These are phyloP conservation scores for Didymella segeticola DNA, from an alignment of 2,329 filamentous ascomycete genomes.

Conservation along the genomic window DNA sequence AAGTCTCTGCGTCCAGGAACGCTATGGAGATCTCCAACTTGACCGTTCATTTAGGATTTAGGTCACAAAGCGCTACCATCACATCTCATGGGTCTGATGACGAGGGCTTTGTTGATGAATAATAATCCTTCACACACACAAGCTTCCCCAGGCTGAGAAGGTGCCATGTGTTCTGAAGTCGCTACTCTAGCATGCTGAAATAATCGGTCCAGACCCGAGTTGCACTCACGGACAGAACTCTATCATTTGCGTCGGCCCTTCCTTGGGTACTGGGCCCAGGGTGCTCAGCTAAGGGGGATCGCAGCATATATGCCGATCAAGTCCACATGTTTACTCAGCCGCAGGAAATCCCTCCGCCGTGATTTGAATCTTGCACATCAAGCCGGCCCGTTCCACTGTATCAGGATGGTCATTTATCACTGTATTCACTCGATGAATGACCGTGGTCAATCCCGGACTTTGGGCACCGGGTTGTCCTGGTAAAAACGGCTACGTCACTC, in stretches of 20 bases:
- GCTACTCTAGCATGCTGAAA: background rate
- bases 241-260: slow-evolving; percentile 1
- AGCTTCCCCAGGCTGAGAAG: slow-evolving; percentile 5
- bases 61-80: no score
- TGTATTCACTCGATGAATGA: background rate
- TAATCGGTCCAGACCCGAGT: background rate
- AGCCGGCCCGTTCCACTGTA: slow-evolving; percentile 6
- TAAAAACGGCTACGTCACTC: background rate
- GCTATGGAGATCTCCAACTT: background rate
- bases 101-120: background rate
- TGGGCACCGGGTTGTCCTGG: slow-evolving; percentile 1
- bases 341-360: background rate
- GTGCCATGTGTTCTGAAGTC: background rate
- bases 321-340: slow-evolving; percentile 5
- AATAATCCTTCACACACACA: background rate
- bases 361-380: background rate
- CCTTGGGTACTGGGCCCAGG: background rate
- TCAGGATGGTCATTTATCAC: slow-evolving; percentile 2
- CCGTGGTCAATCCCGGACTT: slow-evolving; percentile 2
- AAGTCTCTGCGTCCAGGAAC: background rate
- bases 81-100: background rate
- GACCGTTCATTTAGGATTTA: background rate
- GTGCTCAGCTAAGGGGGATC: background rate
- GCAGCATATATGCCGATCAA: slow-evolving; percentile 2
- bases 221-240: background rate